phyloP scores from a whole-genome alignment of 2,329 filamentous ascomycete species.

The Pseudocercospora ulei region DNA sequence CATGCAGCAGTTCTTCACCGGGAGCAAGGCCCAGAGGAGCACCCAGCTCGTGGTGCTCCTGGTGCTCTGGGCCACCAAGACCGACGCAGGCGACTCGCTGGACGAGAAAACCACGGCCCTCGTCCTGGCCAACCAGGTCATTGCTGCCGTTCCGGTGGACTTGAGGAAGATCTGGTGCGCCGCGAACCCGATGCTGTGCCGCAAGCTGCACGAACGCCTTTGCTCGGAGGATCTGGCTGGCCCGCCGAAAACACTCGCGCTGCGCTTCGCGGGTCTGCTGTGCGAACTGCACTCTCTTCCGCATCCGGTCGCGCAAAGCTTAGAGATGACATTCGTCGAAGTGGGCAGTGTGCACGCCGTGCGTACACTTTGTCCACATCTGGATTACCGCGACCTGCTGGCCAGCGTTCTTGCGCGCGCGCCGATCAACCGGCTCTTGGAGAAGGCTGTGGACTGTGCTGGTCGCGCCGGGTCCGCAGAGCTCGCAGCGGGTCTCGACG shows the following conservation, averaged over 20 bases:
- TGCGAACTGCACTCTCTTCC: constrained; percentile 25
- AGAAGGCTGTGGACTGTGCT: constrained; percentile 18
- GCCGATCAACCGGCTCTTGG: constrained; percentile 18
- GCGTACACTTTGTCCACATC: constrained; percentile 18
- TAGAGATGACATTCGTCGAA: constrained; percentile 20
- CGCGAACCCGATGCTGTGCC: constrained; percentile 28
- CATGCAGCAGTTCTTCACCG: constrained; percentile 32
- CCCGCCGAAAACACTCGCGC: constrained; percentile 23
- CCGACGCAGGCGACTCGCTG: constrained; percentile 15
- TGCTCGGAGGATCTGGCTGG: constrained; percentile 20
- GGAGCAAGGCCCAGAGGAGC: constrained; percentile 31
- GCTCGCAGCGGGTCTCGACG: constrained; percentile 16
- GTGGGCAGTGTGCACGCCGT: constrained; percentile 14
- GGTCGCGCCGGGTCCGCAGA: constrained; percentile 13
- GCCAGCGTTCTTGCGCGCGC: constrained; percentile 18
- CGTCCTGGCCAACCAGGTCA: constrained; percentile 27
- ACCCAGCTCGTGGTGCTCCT: constrained; percentile 32
- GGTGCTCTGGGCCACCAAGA: constrained; percentile 29
- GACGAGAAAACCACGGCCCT: constrained; percentile 26
- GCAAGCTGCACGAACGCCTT: constrained; percentile 33
- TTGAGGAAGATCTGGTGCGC: constrained; percentile 29
- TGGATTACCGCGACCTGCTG: constrained; percentile 19
- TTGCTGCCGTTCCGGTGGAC: constrained; percentile 27
- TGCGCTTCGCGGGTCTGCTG: constrained; percentile 26
- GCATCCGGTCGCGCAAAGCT: constrained; percentile 18